Percentiles rank a stretch among this genome's conserved stretches.
Evolutionary conservation across 2,329 filamentous ascomycete genomes (phyloP).

Genomic region (Periconia sp.): DNA sequence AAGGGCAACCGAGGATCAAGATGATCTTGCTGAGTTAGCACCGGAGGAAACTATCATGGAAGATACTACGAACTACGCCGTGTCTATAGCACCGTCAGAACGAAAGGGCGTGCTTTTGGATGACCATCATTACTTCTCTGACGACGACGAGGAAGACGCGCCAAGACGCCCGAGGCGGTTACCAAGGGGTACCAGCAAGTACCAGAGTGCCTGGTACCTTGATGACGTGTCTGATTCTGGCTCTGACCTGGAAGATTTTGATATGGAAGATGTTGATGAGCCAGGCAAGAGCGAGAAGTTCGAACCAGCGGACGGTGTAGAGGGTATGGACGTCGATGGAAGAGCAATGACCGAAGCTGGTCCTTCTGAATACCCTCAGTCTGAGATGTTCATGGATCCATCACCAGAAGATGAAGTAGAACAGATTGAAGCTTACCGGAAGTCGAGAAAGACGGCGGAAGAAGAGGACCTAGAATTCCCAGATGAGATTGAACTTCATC

Average conservation of each 20-base stretch:
- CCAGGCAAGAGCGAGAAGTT: slow-evolving; percentile 59
- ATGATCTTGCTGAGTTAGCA: slow-evolving; percentile 82
- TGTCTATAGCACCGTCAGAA: slow-evolving; percentile 55
- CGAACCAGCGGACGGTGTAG: slow-evolving; percentile 82
- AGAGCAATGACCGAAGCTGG: slow-evolving; percentile 74
- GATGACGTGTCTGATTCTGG: slow-evolving; percentile 82
- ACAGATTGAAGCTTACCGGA: slow-evolving; percentile 81
- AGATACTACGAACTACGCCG: slow-evolving; percentile 61
- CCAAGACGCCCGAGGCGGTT: slow-evolving; percentile 72
- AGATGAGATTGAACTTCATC: slow-evolving; percentile 93
- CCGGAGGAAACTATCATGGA: slow-evolving; percentile 85
- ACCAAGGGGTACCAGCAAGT: slow-evolving; percentile 89
- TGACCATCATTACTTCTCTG: slow-evolving; percentile 97
- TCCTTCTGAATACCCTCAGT: slow-evolving; percentile 89
- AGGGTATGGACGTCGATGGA: slow-evolving; percentile 62
- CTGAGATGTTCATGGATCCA: slow-evolving; percentile 85
- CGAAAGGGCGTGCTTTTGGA: slow-evolving; percentile 89
- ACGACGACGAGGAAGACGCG: slow-evolving; percentile 72
- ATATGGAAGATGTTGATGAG: slow-evolving; percentile 66
- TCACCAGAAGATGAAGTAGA: slow-evolving; percentile 83
- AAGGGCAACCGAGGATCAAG: slow-evolving; percentile 76
- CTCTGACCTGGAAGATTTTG: slow-evolving; percentile 72
- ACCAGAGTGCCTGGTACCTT: slow-evolving; percentile 94
- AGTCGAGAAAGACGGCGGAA: slow-evolving; percentile 77
- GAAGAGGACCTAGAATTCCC: slow-evolving; percentile 95